Evolutionary conservation across 441 rosid genomes (phyloP).

Genomic region (Pelargonium australe): DNA sequence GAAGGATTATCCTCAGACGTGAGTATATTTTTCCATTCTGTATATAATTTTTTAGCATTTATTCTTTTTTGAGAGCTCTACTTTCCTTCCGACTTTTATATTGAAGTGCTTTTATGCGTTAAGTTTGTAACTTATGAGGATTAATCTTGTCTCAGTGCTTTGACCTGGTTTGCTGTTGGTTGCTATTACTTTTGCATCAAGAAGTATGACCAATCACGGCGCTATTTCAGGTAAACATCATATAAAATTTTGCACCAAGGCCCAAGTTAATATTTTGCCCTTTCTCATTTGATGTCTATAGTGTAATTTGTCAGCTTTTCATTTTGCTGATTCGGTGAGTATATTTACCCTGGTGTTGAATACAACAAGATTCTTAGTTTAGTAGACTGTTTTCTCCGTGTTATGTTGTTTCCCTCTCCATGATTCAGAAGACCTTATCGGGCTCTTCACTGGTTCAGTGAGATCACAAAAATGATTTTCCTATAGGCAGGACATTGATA

Average conservation of each 20-base stretch:
- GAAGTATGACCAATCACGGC: constrained; percentile 78
- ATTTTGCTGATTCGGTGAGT: background rate
- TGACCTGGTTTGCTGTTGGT: constrained; percentile 98
- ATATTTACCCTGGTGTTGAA: too few relatives aligned
- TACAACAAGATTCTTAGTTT: too few relatives aligned
- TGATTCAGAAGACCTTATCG: too few relatives aligned
- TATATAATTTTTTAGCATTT: background rate
- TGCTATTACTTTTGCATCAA: constrained; percentile 92
- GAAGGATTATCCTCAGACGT: constrained; percentile 93
- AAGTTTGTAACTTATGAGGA: background rate
- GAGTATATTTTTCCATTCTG: constrained; percentile 25
- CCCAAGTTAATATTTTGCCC: background rate
- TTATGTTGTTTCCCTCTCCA: too few relatives aligned
- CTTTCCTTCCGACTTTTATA: background rate
- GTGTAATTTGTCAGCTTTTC: background rate
- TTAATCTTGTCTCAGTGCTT: constrained; percentile 52
- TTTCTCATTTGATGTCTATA: background rate
- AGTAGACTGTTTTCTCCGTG: too few relatives aligned
- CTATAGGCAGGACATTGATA: too few relatives aligned
- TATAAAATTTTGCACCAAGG: constrained; percentile 9
- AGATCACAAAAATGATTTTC: too few relatives aligned
- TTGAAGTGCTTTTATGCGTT: background rate
- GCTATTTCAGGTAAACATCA: constrained; percentile 65
- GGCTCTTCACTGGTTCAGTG: too few relatives aligned
- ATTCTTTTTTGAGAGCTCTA: background rate